phyloP scores from a whole-genome alignment of 805 yeast species.

The Saccharomycopsis babjevae region DNA sequence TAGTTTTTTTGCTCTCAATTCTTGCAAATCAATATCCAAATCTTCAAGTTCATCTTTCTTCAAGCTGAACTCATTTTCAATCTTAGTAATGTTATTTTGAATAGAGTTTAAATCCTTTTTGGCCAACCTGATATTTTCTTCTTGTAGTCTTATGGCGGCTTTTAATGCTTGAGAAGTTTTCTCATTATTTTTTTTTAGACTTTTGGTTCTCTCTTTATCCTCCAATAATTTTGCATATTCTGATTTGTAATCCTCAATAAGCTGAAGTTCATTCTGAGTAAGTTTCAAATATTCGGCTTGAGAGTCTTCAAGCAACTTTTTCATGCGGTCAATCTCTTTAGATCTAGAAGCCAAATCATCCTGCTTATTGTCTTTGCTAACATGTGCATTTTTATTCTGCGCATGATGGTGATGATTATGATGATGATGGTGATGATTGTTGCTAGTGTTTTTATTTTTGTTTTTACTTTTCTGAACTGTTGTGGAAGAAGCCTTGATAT shows the following conservation, averaged over 20 bases:
- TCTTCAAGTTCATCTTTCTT: constrained; percentile 5
- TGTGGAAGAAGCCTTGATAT: not conserved
- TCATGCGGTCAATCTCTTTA: constrained; percentile 10
- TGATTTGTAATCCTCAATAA: constrained; percentile 9
- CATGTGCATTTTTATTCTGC: not conserved
- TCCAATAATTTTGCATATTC: not conserved
- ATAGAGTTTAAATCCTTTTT: constrained; percentile 8
- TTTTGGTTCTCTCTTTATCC: constrained; percentile 12
- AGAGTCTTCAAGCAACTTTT: constrained; percentile 9
- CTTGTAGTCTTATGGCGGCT: constrained; percentile 11
- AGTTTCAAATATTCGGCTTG: constrained; percentile 12
- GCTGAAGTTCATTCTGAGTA: constrained; percentile 8
- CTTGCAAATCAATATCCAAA: constrained; percentile 7
- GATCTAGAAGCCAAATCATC: not conserved
- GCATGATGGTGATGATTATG: not conserved
- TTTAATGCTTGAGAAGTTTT: constrained; percentile 11
- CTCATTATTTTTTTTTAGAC: constrained; percentile 11
- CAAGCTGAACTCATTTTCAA: not conserved
- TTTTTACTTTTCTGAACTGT: not conserved
- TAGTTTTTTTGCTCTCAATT: not conserved
- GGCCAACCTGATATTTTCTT: constrained; percentile 9
- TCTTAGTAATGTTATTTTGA: not conserved
- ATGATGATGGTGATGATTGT: not conserved
- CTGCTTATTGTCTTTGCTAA: not conserved
- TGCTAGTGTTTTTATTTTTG: not conserved